Evolutionary conservation across 345 rosid genomes (phyloP), one percentile per base, ranked within the genome.

Genomic region (Moricandia arvensis): DNA sequence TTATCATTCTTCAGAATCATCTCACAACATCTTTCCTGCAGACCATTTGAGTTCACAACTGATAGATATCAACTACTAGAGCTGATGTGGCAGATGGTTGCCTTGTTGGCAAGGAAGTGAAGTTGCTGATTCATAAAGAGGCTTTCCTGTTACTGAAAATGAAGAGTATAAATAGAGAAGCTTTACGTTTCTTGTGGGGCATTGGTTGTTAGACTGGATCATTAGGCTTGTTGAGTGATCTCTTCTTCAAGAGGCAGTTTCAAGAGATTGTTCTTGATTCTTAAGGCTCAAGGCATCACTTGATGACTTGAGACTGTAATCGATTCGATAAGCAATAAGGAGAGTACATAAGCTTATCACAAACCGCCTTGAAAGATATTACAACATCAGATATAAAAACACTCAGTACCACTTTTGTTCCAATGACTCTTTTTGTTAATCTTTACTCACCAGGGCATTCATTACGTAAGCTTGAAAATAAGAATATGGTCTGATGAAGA

Each of bases 311-410:
- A 21, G 24, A 21, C 2, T 21, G 24, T 21, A 21, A 0, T 21
- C 2, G 24, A 0, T 21, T 21, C 24, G 24, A 21, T 1, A 21
- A 21, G 24, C 24, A 21, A 21, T 21, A 21, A 21, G 24, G n/a
- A n/a, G n/a, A n/a, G n/a, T n/a, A n/a, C n/a, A n/a, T n/a, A n/a
- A n/a, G n/a, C n/a, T n/a, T n/a, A n/a, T 77, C 64, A 26, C 35
- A 63, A 77, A 77, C 7, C n/a, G 31, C 54, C 2, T 65, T 58
- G 80, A 66, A 65, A 77, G 67, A 65, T 55, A 71, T 76, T 77
- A 62, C 68, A 76, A 43, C 0, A 57, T 16, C 4, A 58, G 63
- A 30, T n/a, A n/a, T n/a, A 45, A 0, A 10, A 66, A 13, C 21
- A 26, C 24, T 16, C 12, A 4, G 13, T 45, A 66, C 70, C 15